Base-by-base conservation (phyloP, 345 rosid species). In the Clarkia xantiana region DNA sequence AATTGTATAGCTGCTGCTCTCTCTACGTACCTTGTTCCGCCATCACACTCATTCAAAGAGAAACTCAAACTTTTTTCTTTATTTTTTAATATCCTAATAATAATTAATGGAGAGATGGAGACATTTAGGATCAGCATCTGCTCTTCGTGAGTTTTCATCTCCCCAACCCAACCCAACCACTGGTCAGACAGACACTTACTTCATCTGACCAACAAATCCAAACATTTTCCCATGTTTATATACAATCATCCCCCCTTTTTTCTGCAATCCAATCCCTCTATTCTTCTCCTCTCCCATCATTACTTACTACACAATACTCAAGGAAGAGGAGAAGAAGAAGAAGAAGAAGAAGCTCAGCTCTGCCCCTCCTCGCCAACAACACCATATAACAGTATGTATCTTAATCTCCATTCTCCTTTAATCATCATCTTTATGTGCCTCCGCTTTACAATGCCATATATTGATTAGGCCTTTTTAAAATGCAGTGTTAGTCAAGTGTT, bases 101-200 rank as follows among this genome's bases (percentile, higher is more conserved):
- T n/a, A 14, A 4, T 38, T 25, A n/a, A 49, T 49, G 53, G 53
- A 19, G 34, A 34, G 11, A 16, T 22, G 52, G 0, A 7, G 40
- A 48, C 14, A 48, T 22, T 22, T 14, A 48, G 22, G 23, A 6
- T 14, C n/a, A 13, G 1, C 47, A 44, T 2, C 47, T 14, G 15
- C n/a, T 14, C 15, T 9, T 6, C 41, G 25, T 12, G 16, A 10
- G 10, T n/a, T 34, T 47, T 47, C 51, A 20, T 11, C 43, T 55
- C 25, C 47, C 49, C 62, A 58, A 58, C 62, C 42, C 43, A 45
- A 15, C 47, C 49, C 62, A 58, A 58, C 62, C 42, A 50, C 55
- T 54, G 39, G 36, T 29, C 36, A 29, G 62, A 41, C 62, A 58
- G 54, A 44, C 54, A 14, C 53, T 8, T 34, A 16, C 53, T 8